Evolutionary conservation across 805 yeast genomes (phyloP).

Genomic region (Hanseniaspora lindneri): DNA sequence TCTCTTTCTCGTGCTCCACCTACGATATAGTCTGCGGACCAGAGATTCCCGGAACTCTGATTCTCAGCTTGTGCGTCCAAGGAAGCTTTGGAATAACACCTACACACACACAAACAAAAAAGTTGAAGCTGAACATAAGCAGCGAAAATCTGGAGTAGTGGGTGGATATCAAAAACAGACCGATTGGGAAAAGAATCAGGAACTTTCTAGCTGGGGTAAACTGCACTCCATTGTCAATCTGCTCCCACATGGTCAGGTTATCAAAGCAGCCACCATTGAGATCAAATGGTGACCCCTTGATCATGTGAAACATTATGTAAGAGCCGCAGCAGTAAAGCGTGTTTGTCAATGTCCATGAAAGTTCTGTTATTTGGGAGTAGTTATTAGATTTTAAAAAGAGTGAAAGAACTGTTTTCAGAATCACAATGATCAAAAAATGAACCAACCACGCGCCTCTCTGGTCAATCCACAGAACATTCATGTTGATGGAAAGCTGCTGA

Average conservation of each 20-base stretch:
- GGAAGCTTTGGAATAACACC: constrained; percentile 91
- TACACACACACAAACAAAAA: constrained; percentile 58
- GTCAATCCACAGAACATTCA: constrained; percentile 94
- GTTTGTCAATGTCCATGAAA: constrained; percentile 90
- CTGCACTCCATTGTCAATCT: constrained; percentile 85
- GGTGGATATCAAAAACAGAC: constrained; percentile 70
- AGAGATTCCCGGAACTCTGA: constrained; percentile 41
- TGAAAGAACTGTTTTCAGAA: constrained; percentile 56
- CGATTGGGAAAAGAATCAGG: constrained; percentile 83
- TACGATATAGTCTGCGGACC: constrained; percentile 30
- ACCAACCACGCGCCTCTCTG: constrained; percentile 93
- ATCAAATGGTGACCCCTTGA: constrained; percentile 95
- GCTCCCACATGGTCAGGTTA: constrained; percentile 97
- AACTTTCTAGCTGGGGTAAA: constrained; percentile 95
- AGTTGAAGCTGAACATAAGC: constrained; percentile 64
- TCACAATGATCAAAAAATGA: constrained; percentile 68
- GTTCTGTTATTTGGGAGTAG: constrained; percentile 49
- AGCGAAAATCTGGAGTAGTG: constrained; percentile 83
- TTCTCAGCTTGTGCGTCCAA: constrained; percentile 63
- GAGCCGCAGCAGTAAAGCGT: constrained; percentile 82
- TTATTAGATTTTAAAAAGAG: constrained; percentile 27
- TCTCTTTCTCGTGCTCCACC: not conserved
- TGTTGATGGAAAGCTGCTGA: constrained; percentile 75
- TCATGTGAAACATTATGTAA: constrained; percentile 90
- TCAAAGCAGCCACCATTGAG: constrained; percentile 95